Percentiles rank a stretch among this genome's conserved stretches.
These are phyloP conservation scores for Daucus carota DNA, from an alignment of 129 eudicot genomes.

Conservation along the genomic window DH1_v3.0 NC_030382.2:25968001-25968500, in stretches of 20 bases:
- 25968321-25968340: constrained; percentile 80
- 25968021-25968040: constrained; percentile 81
- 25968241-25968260: not conserved
- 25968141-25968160: constrained; percentile 8
- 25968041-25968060: constrained; percentile 97
- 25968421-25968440: constrained; percentile 89
- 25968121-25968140: not conserved
- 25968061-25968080: not conserved
- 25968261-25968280: no score
- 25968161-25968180: constrained; percentile 49
- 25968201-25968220: constrained; percentile 94
- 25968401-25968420: constrained; percentile 84
- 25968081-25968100: not conserved
- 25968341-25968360: constrained; percentile 80
- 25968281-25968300: not conserved
- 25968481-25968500: constrained; percentile 62
- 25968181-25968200: constrained; percentile 99
- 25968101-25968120: not conserved
- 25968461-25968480: constrained; percentile 72
- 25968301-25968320: constrained; percentile 49
- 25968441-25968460: constrained; percentile 56
- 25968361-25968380: constrained; percentile 76
- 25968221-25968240: constrained; percentile 55
- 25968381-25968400: constrained; percentile 58
- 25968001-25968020: constrained; percentile 81